Percentiles rank a stretch among this genome's conserved stretches.
Conservation (phyloP, 257 asterid genomes). For the Leptodermis oblonga region DNA sequence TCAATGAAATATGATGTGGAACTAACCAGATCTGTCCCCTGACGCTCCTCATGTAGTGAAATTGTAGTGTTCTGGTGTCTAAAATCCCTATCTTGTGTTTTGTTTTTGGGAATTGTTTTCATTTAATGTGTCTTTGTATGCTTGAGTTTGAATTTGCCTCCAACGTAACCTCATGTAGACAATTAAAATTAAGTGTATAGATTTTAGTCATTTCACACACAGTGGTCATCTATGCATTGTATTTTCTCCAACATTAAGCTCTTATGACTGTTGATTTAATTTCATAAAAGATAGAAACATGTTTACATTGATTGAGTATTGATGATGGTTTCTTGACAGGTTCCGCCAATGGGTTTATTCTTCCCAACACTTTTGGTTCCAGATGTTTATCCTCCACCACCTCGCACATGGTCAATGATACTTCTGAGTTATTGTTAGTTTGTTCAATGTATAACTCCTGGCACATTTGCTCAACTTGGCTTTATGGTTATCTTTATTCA, state of each 20-base stretch:
- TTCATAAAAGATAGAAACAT: neutral
- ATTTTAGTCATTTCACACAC: neutral
- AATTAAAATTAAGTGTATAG: neutral
- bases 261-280: neutral
- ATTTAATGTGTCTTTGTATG: neutral
- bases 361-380: conserved; percentile 87
- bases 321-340: conserved; percentile 46
- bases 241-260: neutral
- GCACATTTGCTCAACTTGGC: neutral
- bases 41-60: neutral
- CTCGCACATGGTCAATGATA: conserved; percentile 62
- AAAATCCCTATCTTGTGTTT: neutral
- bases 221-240: neutral
- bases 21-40: neutral
- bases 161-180: neutral
- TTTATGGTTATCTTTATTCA: conserved; percentile 6
- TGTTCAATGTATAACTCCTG: neutral
- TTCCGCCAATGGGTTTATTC: conserved; percentile 98
- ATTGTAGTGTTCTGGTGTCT: neutral
- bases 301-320: conserved; percentile 4
- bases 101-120: neutral
- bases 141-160: neutral
- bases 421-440: conserved; percentile 6
- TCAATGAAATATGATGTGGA: neutral
- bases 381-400: conserved; percentile 94